phyloP scores from a whole-genome alignment of 106 monocot genomes.

The Apostasia shenzhenica region DNA sequence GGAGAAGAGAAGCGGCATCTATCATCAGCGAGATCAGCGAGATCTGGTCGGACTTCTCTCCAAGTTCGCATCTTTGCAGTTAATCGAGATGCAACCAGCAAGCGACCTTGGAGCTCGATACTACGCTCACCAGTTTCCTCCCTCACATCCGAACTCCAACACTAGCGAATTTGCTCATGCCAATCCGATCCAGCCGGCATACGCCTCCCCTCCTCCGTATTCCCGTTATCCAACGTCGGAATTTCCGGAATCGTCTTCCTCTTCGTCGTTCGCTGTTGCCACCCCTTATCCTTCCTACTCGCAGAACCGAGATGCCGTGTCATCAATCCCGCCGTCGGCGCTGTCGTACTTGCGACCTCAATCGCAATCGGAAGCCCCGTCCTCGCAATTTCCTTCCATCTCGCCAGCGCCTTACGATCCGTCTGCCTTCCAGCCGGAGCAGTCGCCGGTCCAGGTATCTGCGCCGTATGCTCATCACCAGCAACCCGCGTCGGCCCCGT shows the following conservation, averaged over 20 bases:
- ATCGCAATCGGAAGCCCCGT: slow-evolving; percentile 9
- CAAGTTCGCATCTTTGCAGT: slow-evolving; percentile 1
- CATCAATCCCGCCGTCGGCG: slow-evolving; percentile 14
- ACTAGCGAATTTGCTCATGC: slow-evolving; percentile 28
- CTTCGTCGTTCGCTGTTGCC: background rate
- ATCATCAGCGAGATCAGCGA: background rate
- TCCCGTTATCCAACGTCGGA: slow-evolving; percentile 24
- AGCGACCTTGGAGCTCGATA: slow-evolving; percentile 39
- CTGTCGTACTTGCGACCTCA: slow-evolving; percentile 13
- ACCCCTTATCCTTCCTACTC: slow-evolving; percentile 16
- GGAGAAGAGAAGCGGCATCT: background rate
- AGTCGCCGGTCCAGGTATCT: background rate
- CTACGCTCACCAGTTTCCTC: slow-evolving; percentile 25
- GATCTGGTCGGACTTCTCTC: background rate
- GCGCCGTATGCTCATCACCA: slow-evolving; percentile 21
- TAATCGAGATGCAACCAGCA: slow-evolving; percentile 20
- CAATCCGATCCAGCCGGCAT: slow-evolving; percentile 21
- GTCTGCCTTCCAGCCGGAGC: slow-evolving; percentile 15
- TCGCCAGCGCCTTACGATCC: slow-evolving; percentile 12
- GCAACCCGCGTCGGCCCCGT: background rate
- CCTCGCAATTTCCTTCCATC: slow-evolving; percentile 15
- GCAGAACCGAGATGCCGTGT: slow-evolving; percentile 21
- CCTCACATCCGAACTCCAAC: slow-evolving; percentile 14
- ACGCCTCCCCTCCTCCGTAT: slow-evolving; percentile 70
- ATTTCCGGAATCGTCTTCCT: background rate